Conservation (phyloP, 768 basidiomycete genomes). For the Leccinum barrowsii region DNA sequence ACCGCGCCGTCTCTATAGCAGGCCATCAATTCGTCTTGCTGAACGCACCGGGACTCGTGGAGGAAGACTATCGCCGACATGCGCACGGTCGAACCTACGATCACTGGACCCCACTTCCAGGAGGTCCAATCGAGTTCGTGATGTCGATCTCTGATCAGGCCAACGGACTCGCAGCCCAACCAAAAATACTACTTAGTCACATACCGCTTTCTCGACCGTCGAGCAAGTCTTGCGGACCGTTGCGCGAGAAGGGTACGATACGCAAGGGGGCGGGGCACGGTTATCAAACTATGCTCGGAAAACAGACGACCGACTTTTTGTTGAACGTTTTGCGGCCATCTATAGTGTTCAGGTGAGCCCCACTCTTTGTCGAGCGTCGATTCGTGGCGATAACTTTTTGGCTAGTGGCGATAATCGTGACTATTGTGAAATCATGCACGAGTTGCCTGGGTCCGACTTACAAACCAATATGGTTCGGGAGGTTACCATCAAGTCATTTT, state of each 20-base stretch:
- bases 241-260: conserved; percentile 71
- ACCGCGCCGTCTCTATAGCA: conserved; percentile 55
- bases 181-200: conserved; percentile 70
- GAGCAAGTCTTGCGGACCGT: conserved; percentile 69
- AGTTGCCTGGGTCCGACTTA: conserved; percentile 27
- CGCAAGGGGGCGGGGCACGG: conserved; percentile 74
- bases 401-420: conserved; percentile 86
- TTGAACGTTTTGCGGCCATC: conserved; percentile 63
- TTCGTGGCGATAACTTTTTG: neutral
- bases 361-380: neutral
- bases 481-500: conserved; percentile 87
- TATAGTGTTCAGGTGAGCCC: conserved; percentile 64
- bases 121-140: conserved; percentile 61
- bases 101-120: conserved; percentile 50
- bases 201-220: conserved; percentile 81
- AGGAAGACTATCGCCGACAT: conserved; percentile 73
- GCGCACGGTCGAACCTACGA: conserved; percentile 47
- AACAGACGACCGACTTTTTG: conserved; percentile 73
- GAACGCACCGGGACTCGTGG: conserved; percentile 76
- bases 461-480: conserved; percentile 49
- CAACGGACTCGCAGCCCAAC: conserved; percentile 10
- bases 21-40: conserved; percentile 73
- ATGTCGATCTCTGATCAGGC: conserved; percentile 39
- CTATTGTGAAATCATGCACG: conserved; percentile 76
- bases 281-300: conserved; percentile 80